Base-by-base conservation (phyloP, 306 rosid genomes). In the Phaseolus lunatus region DNA sequence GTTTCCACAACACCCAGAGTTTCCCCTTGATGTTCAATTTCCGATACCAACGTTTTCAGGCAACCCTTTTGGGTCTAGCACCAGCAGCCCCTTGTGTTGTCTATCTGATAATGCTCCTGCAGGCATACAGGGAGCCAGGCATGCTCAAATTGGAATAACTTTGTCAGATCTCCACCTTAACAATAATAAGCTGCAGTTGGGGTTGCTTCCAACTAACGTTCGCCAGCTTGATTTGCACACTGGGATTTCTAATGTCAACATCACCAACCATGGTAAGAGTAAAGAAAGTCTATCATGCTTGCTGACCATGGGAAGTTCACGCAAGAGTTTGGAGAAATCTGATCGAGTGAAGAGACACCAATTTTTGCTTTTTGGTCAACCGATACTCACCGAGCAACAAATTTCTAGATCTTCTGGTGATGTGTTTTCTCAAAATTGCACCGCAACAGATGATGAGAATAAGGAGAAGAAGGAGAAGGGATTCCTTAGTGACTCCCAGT, bases 51-150 rank as follows among this genome's bases (percentile, higher is more conserved):
- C 88, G 2, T 81, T 92, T 86, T 84, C 88, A 53, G 97, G 94
- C 88, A 87, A 90, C 89, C 91, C 92, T 85, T 76, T 90, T 1
- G 92, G 96, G 94, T 85, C 86, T 64, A 89, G 88, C 71, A 12
- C 33, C 23, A 75, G 59, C 85, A 90, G 87, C 82, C 97, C 93
- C 82, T 78, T 88, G 89, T 86, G 97, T 94, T 90, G 85, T 92
- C 82, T 85, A 73, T 83, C 92, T 22, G 91, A 91, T 79, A 84
- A 87, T 89, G 87, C 99, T 87, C 88, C 97, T 85, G 92, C 92
- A 92, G 93, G 99, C 96, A 95, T 95, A 88, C 99, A 95, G 99
- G 98, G 99, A 95, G 99, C 99, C 99, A 95, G 99, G 99, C 99
- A 95, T 89, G 86, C 99, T 89, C 99, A 88, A 88, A 86, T 90